These are phyloP conservation scores for Hypoxylon sp. DNA, from an alignment of 2,329 filamentous ascomycete genomes.

Conservation along the genomic window DNA sequence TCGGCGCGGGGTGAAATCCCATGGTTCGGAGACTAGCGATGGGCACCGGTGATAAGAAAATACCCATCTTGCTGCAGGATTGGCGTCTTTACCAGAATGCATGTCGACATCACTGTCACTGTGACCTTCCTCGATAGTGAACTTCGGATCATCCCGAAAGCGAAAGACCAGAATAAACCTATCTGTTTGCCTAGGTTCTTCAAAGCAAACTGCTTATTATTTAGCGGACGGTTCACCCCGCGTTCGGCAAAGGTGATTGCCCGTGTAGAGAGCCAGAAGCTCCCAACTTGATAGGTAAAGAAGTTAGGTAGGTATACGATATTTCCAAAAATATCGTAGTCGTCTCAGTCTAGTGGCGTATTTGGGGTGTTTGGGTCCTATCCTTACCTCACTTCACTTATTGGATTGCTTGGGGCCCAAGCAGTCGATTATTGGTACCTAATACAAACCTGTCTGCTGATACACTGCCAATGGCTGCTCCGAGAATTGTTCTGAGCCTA, in stretches of 20 bases:
- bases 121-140: constrained; percentile 30
- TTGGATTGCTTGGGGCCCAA: not conserved
- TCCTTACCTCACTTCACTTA: not conserved
- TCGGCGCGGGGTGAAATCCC: constrained; percentile 22
- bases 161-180: not conserved
- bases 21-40: not conserved
- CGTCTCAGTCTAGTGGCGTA: not conserved
- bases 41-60: constrained; percentile 18
- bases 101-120: constrained; percentile 30
- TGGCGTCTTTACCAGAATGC: constrained; percentile 24
- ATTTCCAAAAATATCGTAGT: not conserved
- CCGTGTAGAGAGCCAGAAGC: not conserved
- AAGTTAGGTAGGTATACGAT: not conserved
- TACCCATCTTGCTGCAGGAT: constrained; percentile 6
- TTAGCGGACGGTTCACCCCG: constrained; percentile 11
- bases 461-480: constrained; percentile 15
- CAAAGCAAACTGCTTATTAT: constrained; percentile 1
- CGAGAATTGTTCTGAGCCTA: constrained; percentile 20
- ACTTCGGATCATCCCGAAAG: constrained; percentile 5
- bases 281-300: not conserved
- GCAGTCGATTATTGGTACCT: not conserved
- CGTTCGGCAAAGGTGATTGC: constrained; percentile 2
- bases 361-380: not conserved
- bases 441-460: not conserved
- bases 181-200: not conserved